Evolutionary conservation across 495 filamentous ascomycete genomes (phyloP).

Genomic region (Neurospora sp.): DNA sequence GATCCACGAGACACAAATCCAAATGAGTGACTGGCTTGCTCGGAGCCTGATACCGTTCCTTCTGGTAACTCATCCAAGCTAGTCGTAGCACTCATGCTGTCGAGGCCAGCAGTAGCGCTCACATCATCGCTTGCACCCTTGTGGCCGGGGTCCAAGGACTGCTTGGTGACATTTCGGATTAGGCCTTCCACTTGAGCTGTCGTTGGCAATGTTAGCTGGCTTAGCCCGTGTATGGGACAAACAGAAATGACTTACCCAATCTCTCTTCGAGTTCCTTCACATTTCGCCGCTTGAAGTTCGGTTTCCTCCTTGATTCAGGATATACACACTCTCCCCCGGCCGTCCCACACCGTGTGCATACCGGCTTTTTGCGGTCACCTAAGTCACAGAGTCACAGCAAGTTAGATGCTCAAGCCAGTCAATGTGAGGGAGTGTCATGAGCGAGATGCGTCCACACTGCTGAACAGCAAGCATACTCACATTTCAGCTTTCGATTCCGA

Average conservation of each 20-base stretch:
- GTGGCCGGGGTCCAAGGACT: not conserved
- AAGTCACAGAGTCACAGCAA: slow-evolving; percentile 4
- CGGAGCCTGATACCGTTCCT: not conserved
- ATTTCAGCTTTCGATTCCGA: slow-evolving; percentile 54
- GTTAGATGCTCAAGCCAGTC: not conserved
- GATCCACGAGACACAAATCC: not conserved
- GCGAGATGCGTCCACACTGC: not conserved
- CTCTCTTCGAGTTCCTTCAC: slow-evolving; percentile 78
- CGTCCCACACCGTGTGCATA: slow-evolving; percentile 63
- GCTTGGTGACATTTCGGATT: slow-evolving; percentile 25
- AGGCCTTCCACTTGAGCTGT: slow-evolving; percentile 39
- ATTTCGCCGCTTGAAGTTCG: slow-evolving; percentile 78
- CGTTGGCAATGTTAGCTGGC: not conserved
- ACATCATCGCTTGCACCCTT: not conserved
- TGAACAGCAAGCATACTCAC: slow-evolving; percentile 17
- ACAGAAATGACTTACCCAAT: slow-evolving; percentile 43
- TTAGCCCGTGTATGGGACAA: not conserved
- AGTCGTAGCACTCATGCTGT: not conserved
- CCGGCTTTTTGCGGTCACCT: slow-evolving; percentile 52
- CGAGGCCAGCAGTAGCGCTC: not conserved
- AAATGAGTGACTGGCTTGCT: not conserved
- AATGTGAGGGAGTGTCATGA: not conserved
- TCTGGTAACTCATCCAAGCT: not conserved
- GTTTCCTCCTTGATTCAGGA: slow-evolving; percentile 77
- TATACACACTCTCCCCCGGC: slow-evolving; percentile 66